phyloP scores from a whole-genome alignment of 768 basidiomycete species.

The Pleurotus salmoneostramineus region DNA sequence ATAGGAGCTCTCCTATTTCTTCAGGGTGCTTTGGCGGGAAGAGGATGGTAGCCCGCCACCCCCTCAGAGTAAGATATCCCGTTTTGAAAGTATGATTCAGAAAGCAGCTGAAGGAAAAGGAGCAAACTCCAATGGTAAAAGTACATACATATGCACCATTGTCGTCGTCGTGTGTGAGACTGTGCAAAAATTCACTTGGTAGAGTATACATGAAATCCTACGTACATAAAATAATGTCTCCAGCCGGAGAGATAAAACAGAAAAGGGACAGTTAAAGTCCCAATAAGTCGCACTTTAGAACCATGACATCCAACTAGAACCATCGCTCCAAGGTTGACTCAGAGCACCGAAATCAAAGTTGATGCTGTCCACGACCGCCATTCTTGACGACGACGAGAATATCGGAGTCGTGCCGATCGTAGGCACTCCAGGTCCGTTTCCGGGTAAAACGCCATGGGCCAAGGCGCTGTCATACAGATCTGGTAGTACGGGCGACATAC shows the following conservation, averaged over 20 bases:
- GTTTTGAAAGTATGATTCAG: no score
- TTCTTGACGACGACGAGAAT: conserved; percentile 30
- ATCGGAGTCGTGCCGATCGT: conserved; percentile 13
- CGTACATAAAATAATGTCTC: neutral
- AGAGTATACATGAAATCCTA: neutral
- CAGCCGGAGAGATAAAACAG: neutral
- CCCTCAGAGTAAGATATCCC: no score
- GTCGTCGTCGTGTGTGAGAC: no score
- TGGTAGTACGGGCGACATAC: conserved; percentile 34
- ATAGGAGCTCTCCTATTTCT: no score
- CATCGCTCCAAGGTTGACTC: conserved; percentile 30
- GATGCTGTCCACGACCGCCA: conserved; percentile 38
- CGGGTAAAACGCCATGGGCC: conserved; percentile 20
- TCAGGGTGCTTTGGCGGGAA: no score
- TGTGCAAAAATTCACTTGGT: no score
- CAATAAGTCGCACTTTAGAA: conserved; percentile 24
- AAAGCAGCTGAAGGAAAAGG: no score
- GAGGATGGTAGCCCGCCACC: no score
- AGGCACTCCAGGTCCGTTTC: conserved; percentile 23
- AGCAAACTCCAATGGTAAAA: no score
- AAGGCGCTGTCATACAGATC: conserved; percentile 28
- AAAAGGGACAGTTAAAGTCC: neutral
- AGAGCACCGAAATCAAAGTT: conserved; percentile 48
- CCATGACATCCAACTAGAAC: conserved; percentile 40
- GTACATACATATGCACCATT: no score